phyloP scores from a whole-genome alignment of 805 yeast species.

The Cyberlindnera saturnus region DNA sequence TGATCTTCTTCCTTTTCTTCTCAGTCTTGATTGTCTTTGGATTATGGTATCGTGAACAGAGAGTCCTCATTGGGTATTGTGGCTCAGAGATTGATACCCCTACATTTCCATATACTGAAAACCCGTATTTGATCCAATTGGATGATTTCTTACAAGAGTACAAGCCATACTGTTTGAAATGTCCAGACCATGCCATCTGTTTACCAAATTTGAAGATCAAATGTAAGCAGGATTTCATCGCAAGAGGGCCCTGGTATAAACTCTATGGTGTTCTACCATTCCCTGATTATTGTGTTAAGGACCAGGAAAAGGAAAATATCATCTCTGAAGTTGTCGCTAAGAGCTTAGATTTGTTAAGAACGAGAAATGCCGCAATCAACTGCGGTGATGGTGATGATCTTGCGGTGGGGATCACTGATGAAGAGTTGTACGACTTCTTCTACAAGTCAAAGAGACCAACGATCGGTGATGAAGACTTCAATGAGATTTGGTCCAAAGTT shows the following conservation, averaged over 20 bases:
- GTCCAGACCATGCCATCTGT: slow-evolving; percentile 82
- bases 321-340: slow-evolving; percentile 60
- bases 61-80: slow-evolving; percentile 65
- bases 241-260: slow-evolving; percentile 45
- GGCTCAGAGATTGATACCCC: slow-evolving; percentile 50
- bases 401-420: slow-evolving; percentile 45
- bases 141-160: slow-evolving; percentile 42
- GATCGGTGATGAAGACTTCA: slow-evolving; percentile 53
- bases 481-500: slow-evolving; percentile 68
- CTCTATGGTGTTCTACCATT: slow-evolving; percentile 54
- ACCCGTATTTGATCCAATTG: slow-evolving; percentile 27
- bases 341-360: slow-evolving; percentile 58
- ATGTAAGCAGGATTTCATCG: slow-evolving; percentile 66
- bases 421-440: slow-evolving; percentile 49
- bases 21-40: slow-evolving; percentile 35
- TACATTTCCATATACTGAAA: slow-evolving; percentile 29
- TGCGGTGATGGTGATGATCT: slow-evolving; percentile 49
- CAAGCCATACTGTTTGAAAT: slow-evolving; percentile 62
- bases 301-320: slow-evolving; percentile 63
- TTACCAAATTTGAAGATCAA: slow-evolving; percentile 49
- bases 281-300: slow-evolving; percentile 64
- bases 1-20: slow-evolving; percentile 31
- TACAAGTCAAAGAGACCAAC: slow-evolving; percentile 26
- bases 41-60: slow-evolving; percentile 62
- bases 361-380: slow-evolving; percentile 56